These are phyloP conservation scores for Thermomucor indicae-seudaticae DNA, from an alignment of 371 early-diverging fungal species.

Conservation along the genomic window DNA sequence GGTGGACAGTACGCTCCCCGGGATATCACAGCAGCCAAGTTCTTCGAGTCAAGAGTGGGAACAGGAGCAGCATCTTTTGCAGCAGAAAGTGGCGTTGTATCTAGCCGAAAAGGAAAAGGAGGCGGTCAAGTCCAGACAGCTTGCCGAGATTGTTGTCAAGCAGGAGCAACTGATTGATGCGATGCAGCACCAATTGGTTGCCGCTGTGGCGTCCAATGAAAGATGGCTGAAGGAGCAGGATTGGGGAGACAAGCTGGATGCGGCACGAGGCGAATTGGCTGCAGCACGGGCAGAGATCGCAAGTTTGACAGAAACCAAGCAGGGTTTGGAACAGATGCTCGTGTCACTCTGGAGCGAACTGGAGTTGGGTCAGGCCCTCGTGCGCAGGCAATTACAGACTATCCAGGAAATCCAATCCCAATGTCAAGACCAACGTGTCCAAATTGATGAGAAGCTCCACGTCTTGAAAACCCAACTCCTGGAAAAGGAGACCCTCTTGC, in stretches of 20 bases:
- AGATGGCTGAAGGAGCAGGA: slow-evolving; percentile 2
- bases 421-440: slow-evolving; percentile 6
- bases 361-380: slow-evolving; percentile 1
- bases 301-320: slow-evolving; percentile 5
- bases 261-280: slow-evolving; percentile 1
- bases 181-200: slow-evolving; percentile 4
- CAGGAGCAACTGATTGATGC: slow-evolving; percentile 29
- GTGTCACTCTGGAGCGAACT: slow-evolving; percentile 4
- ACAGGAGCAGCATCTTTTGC: slow-evolving; percentile 5
- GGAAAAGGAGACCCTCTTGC: slow-evolving; percentile 10
- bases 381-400: neutral
- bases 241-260: neutral
- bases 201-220: slow-evolving; percentile 1
- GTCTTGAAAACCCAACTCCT: slow-evolving; percentile 8
- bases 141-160: slow-evolving; percentile 16
- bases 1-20: slow-evolving; percentile 9
- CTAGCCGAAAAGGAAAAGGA: slow-evolving; percentile 18
- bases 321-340: slow-evolving; percentile 6
- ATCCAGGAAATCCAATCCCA: neutral
- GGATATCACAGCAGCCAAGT: slow-evolving; percentile 1
- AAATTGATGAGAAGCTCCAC: slow-evolving; percentile 16
- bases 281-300: slow-evolving; percentile 1
- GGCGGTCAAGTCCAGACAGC: slow-evolving; percentile 13
- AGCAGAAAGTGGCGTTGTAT: slow-evolving; percentile 4
- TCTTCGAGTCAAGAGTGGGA: neutral